Base-by-base conservation (phyloP, 768 basidiomycete genomes). In the Psilocybe cubensis region DNA sequence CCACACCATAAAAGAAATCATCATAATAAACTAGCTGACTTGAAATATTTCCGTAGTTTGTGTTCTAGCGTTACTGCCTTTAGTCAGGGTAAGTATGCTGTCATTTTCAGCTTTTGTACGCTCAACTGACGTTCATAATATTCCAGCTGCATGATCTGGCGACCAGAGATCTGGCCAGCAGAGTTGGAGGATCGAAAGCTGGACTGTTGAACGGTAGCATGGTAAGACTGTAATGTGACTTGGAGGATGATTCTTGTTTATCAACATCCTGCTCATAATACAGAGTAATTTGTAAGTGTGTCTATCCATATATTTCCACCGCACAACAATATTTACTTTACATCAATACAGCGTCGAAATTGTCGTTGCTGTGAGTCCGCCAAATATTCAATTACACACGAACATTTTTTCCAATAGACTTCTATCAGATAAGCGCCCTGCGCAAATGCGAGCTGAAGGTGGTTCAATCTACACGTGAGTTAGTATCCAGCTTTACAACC, bases 181-280 rank as follows among this genome's bases (percentile, higher is more conserved):
- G 92, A 42, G 82, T 94, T 23, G 93, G 92, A 2, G 89, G 90
- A 20, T 76, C 88, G 14, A 87, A 84, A 64, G 85, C 91, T 0
- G 93, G 91, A 0, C 76, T 96, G 18, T 73, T 94, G 28, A 94
- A 94, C 62, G 91, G 90, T 40, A 91, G 85, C 69, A 76, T 92
- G 85, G 89, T 91, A 68, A 48, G 11, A 21, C 31, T 31, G 40
- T 63, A 2, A 35, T 41, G 21, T 33, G n/a, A 20, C n/a, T n/a
- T n/a, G n/a, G n/a, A n/a, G n/a, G n/a, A n/a, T n/a, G n/a, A n/a
- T 52, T 38, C 20, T 21, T 24, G 20, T 20, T 57, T 2, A 7
- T 7, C 21, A 51, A 10, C 44, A 35, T 59, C 3, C 31, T 58
- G 9, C 51, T 59, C 45, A 54, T 28, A 48, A 21, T 61, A 29